Evolutionary conservation across 2,329 filamentous ascomycete species (phyloP).

Genomic region (Arthrobotrys conoides): DNA sequence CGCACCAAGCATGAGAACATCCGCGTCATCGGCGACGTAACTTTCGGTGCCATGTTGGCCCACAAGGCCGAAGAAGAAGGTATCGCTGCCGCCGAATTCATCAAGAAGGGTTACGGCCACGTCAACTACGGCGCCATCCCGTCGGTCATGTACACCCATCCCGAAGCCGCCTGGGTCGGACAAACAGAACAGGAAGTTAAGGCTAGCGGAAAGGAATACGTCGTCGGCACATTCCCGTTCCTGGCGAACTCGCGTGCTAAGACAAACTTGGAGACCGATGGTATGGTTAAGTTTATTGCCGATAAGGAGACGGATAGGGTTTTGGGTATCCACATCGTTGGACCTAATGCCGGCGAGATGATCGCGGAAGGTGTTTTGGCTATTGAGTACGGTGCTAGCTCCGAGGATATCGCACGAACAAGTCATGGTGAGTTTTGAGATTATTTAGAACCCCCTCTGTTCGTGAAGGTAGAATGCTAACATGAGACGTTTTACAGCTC

Average conservation of each 20-base stretch:
- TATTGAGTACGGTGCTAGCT: slow-evolving; percentile 94
- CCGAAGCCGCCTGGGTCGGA: slow-evolving; percentile 98
- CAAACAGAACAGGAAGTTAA: slow-evolving; percentile 98
- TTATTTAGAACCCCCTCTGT: background rate
- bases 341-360: slow-evolving; percentile 97
- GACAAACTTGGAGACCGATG: slow-evolving; percentile 97
- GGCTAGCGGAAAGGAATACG: slow-evolving; percentile 89
- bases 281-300: slow-evolving; percentile 92
- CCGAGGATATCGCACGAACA: slow-evolving; percentile 93
- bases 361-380: slow-evolving; percentile 97
- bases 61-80: slow-evolving; percentile 89
- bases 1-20: slow-evolving; percentile 98
- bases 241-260: slow-evolving; percentile 98
- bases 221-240: slow-evolving; percentile 95
- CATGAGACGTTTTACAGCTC: slow-evolving; percentile 69
- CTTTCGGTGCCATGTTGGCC: slow-evolving; percentile 78
- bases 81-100: slow-evolving; percentile 94
- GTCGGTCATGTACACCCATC: slow-evolving; percentile 99
- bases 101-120: slow-evolving; percentile 97
- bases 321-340: slow-evolving; percentile 95
- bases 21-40: slow-evolving; percentile 94
- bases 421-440: slow-evolving; percentile 75
- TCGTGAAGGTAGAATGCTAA: background rate
- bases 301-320: slow-evolving; percentile 97
- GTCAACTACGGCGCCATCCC: slow-evolving; percentile 99